Base-by-base conservation (phyloP, 768 basidiomycete genomes). In the Tricholoma furcatifolium region DNA sequence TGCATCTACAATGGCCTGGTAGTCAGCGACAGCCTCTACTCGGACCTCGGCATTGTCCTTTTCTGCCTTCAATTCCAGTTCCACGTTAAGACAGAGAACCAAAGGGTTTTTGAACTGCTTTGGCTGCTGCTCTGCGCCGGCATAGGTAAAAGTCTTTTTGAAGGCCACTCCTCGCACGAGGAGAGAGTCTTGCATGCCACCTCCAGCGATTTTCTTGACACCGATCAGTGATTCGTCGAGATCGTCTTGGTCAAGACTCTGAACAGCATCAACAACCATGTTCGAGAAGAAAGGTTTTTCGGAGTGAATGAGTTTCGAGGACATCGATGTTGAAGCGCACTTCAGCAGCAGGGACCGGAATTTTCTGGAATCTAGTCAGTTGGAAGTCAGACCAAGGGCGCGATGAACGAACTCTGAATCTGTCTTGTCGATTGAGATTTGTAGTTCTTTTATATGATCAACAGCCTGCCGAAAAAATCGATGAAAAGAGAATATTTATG, bases 111-210 rank as follows among this genome's bases (percentile, higher is more conserved):
- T 74, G 79, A 98, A 97, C 31, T 82, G 79, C 73, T 98, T 98
- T 39, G 96, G 97, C 67, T 98, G 96, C 70, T 99, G 97, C 67
- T 99, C 97, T 17, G 97, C 97, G 43, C 97, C 97, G 18, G 97
- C 97, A 60, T 99, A 99, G 2, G 94, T 95, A 72, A 99, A 99
- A 0, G 97, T 99, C 76, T 99, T 99, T 71, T 98, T 98, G 85
- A 98, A 99, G 0, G 97, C 85, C 43, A 99, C 97, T 35, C 97
- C 96, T 51, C 76, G 74, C 65, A 99, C 79, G 40, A 98, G 78
- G 12, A 88, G 79, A 2, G 94, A 96, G 68, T 98, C 97, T 71
- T 98, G 93, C 87, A 97, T 90, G 54, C 91, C 97, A 42, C 97
- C 97, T 47, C 97, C 97, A 20, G 97, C 84, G 43, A 98, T 91